Base-by-base conservation (phyloP, 176 grass and related monocot species). In the Musa troglodytarum region DNA sequence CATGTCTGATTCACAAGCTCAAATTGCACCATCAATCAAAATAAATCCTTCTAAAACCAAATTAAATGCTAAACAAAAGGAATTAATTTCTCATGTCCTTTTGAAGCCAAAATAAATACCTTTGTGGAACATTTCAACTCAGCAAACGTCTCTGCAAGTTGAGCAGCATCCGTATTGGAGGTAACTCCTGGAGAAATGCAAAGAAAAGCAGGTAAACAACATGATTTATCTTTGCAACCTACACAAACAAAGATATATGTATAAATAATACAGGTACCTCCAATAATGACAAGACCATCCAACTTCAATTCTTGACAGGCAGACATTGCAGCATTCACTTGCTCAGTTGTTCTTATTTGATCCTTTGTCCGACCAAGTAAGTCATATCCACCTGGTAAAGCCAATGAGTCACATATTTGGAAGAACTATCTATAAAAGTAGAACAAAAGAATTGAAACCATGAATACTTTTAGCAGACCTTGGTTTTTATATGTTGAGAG, bases 401-500 rank as follows among this genome's bases (percentile, higher is more conserved):
- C 53, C 43, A 80, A 26, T 79, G 15, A 54, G 23, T 77, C 9
- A 49, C 49, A 74, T 50, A 23, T 19, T 54, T 81, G 54, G 53
- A 74, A 76, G 17, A 56, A 9, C 26, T 70, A 69, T 70, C 3
- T 22, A 69, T n/a, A 50, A 21, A 76, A 3, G 19, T 9, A 51
- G 71, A 10, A 64, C 22, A 19, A 29, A 63, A 26, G 6, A 28
- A 73, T 19, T 50, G 24, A 78, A 17, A 65, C 9, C 10, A 49
- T n/a, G 20, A 16, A 70, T 70, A 68, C 34, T 43, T 52, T 78
- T 50, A 23, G 56, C 51, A 73, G 66, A 83, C 85, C 95, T 99
- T 99, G 95, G 78, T 99, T 99, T 88, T 92, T 94, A 62, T 99
- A 94, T 14, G 90, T 89, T 86, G 88, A 89, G 81, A 99, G 86